A percentile compares a stretch with the other conserved stretches of the same genome.
phyloP scores from a whole-genome alignment of 2,329 filamentous ascomycete genomes.

The Graphium sp. region DNA sequence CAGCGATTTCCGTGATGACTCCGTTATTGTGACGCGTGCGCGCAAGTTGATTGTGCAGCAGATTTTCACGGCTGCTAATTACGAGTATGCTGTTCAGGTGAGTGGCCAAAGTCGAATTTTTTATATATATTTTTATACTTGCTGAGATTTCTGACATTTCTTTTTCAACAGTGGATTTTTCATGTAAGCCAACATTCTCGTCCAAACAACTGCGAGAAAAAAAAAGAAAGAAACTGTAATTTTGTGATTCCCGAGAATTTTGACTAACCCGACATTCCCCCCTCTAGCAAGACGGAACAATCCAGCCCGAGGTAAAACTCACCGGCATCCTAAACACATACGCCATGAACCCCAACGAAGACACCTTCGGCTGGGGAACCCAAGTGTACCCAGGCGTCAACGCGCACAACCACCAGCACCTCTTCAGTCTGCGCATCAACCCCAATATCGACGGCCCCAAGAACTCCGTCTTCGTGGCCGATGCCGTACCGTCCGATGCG shows the following conservation, averaged over 20 bases:
- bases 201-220: too few species aligned
- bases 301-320: conserved; percentile 82
- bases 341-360: conserved; percentile 61
- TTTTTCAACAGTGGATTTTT: conserved; percentile 90
- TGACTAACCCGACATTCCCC: conserved; percentile 9
- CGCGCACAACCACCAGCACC: conserved; percentile 89
- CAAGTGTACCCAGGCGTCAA: conserved; percentile 84
- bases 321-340: conserved; percentile 92
- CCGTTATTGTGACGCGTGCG: conserved; percentile 68
- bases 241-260: too few species aligned
- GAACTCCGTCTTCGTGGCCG: conserved; percentile 75
- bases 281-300: conserved; percentile 60
- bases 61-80: conserved; percentile 90
- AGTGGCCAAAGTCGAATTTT: too few species aligned
- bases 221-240: too few species aligned
- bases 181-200: conserved; percentile 34
- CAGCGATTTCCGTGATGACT: conserved; percentile 83
- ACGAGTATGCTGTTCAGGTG: conserved; percentile 54
- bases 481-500: conserved; percentile 53
- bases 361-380: conserved; percentile 75
- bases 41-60: conserved; percentile 79
- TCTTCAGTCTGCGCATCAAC: conserved; percentile 82
- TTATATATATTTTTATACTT: too few species aligned
- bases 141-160: too few species aligned
- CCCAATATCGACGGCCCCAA: conserved; percentile 71